Conservation (phyloP, 768 basidiomycete species). For the Pleurotus tuoliensis region DNA sequence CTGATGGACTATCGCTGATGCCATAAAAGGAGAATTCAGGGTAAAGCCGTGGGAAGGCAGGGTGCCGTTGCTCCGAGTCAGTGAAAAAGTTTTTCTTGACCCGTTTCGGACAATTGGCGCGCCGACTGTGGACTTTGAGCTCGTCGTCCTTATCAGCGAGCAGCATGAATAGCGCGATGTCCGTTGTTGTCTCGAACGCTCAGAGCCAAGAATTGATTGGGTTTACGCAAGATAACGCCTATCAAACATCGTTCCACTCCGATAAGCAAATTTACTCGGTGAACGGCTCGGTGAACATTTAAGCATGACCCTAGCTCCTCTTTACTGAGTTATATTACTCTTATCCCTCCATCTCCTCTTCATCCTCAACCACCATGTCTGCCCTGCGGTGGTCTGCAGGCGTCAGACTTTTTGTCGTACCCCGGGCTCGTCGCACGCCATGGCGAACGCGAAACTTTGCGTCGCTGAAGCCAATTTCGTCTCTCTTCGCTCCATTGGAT, state of each 20-base stretch:
- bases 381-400: conserved; percentile 25
- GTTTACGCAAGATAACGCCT: not conserved
- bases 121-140: conserved; percentile 1
- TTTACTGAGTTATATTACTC: conserved; percentile 12
- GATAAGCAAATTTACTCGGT: conserved; percentile 41
- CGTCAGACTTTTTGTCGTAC: conserved; percentile 12
- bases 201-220: not conserved
- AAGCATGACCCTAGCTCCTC: conserved; percentile 22
- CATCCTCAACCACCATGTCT: conserved; percentile 26
- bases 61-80: conserved; percentile 34
- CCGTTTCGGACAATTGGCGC: conserved; percentile 16
- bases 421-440: conserved; percentile 14
- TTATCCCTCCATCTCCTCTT: conserved; percentile 20
- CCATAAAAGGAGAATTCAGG: conserved; percentile 23
- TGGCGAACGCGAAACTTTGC: conserved; percentile 42
- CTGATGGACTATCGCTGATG: conserved; percentile 54
- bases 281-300: conserved; percentile 50
- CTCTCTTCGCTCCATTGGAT: conserved; percentile 83
- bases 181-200: not conserved
- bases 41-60: conserved; percentile 27
- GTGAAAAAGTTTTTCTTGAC: conserved; percentile 43
- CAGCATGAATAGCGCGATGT: not conserved
- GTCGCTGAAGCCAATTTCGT: conserved; percentile 53
- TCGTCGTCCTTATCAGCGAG: conserved; percentile 1
- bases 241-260: conserved; percentile 6